Percentiles rank a stretch among this genome's conserved stretches.
Conservation (phyloP, 176 grass and related monocot species). For the Aegilops sharonensis region DNA sequence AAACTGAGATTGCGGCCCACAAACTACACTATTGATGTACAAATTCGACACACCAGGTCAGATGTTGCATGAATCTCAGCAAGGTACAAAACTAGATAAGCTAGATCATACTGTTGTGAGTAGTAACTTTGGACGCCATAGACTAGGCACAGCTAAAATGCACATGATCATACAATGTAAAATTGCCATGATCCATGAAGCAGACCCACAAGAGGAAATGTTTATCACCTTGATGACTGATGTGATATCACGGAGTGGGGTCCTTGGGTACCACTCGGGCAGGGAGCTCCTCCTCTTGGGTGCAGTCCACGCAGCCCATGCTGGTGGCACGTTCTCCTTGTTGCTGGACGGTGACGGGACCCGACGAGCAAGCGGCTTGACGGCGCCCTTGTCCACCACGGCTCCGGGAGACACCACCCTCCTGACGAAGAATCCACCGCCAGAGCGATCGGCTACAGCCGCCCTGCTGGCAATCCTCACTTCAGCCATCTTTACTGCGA, state of each 20-base stretch:
- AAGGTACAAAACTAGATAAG: neutral
- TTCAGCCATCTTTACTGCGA: constrained; percentile 50
- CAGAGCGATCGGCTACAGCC: constrained; percentile 25
- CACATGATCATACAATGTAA: neutral
- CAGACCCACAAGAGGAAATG: neutral
- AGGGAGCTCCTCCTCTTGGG: constrained; percentile 60
- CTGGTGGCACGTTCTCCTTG: constrained; percentile 48
- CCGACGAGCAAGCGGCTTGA: constrained; percentile 19
- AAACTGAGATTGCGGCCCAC: too few relatives aligned
- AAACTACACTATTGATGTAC: too few relatives aligned
- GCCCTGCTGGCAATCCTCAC: constrained; percentile 31
- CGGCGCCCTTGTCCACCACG: constrained; percentile 12
- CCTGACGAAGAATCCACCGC: constrained; percentile 55
- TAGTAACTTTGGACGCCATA: neutral
- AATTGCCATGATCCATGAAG: neutral
- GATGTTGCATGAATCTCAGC: too few relatives aligned
- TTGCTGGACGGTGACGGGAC: constrained; percentile 6
- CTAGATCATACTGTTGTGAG: neutral
- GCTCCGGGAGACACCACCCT: constrained; percentile 38
- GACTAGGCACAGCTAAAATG: neutral
- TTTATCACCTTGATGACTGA: constrained; percentile 50
- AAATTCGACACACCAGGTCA: too few relatives aligned
- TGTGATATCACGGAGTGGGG: constrained; percentile 62
- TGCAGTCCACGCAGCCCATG: constrained; percentile 9
- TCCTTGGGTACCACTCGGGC: constrained; percentile 66